A percentile compares a stretch with the other conserved stretches of the same genome.
phyloP scores from a whole-genome alignment of 345 rosid species.

The Brassica juncea region DNA sequence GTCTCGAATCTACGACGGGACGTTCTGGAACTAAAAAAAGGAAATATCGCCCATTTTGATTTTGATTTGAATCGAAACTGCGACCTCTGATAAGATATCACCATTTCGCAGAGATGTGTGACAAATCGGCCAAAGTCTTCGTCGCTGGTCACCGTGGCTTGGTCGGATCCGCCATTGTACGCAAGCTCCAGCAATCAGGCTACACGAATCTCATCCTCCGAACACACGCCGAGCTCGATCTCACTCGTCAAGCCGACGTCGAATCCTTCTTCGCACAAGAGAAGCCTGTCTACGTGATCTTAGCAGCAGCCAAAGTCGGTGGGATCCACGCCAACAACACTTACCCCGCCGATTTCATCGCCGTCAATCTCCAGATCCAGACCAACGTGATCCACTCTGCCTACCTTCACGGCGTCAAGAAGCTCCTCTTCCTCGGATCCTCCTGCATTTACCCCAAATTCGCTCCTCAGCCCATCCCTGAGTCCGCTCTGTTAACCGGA shows the following conservation, averaged over 20 bases:
- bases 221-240: conserved; percentile 82
- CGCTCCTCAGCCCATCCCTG: conserved; percentile 91
- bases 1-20: neutral
- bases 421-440: conserved; percentile 86
- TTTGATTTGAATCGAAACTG: neutral
- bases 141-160: conserved; percentile 96
- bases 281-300: conserved; percentile 63
- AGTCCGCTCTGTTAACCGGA: conserved; percentile 70
- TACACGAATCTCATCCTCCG: conserved; percentile 70
- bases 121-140: conserved; percentile 78
- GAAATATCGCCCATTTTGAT: neutral
- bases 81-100: neutral
- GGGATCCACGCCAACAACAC: conserved; percentile 97
- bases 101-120: conserved; percentile 33
- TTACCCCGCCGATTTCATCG: conserved; percentile 92
- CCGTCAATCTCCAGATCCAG: conserved; percentile 90
- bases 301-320: conserved; percentile 95
- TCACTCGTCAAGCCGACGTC: conserved; percentile 74
- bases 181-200: conserved; percentile 58
- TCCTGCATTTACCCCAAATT: conserved; percentile 94
- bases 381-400: conserved; percentile 91
- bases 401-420: conserved; percentile 60
- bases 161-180: conserved; percentile 87
- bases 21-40: neutral
- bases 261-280: conserved; percentile 71